These are phyloP conservation scores for Phyllosticta citriasiana DNA, from an alignment of 2,329 filamentous ascomycete species.

Conservation along the genomic window DNA sequence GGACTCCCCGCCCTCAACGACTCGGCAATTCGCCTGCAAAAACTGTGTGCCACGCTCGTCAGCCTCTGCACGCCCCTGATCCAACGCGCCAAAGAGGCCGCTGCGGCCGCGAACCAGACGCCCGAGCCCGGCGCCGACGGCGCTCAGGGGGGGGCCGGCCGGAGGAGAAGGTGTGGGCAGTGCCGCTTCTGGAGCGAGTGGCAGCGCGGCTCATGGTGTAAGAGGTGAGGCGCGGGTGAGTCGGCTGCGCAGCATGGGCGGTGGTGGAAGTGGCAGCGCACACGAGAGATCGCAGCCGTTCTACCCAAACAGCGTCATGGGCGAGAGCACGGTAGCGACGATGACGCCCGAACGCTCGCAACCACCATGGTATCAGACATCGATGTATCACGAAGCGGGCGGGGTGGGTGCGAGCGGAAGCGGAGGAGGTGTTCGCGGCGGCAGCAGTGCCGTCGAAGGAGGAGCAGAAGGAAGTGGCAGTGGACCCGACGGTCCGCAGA, in stretches of 20 bases:
- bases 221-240: neutral
- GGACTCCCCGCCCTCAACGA: conserved; percentile 22
- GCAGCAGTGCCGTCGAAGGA: too few species aligned
- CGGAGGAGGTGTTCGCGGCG: too few species aligned
- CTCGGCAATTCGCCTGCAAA: conserved; percentile 20
- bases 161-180: neutral
- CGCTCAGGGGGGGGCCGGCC: neutral
- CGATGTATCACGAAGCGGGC: neutral
- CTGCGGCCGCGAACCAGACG: neutral
- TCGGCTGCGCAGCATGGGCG: too few species aligned
- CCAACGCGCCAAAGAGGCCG: conserved; percentile 10
- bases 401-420: neutral
- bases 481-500: neutral
- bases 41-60: conserved; percentile 21
- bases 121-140: neutral
- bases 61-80: conserved; percentile 23
- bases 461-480: neutral
- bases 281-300: neutral
- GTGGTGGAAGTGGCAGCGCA: neutral
- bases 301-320: neutral
- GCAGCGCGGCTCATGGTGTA: neutral
- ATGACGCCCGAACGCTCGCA: neutral
- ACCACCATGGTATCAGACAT: neutral
- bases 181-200: neutral
- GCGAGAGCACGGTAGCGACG: neutral